phyloP scores from a whole-genome alignment of 2,329 filamentous ascomycete species.

The Chrysoporthe cubensis region DNA sequence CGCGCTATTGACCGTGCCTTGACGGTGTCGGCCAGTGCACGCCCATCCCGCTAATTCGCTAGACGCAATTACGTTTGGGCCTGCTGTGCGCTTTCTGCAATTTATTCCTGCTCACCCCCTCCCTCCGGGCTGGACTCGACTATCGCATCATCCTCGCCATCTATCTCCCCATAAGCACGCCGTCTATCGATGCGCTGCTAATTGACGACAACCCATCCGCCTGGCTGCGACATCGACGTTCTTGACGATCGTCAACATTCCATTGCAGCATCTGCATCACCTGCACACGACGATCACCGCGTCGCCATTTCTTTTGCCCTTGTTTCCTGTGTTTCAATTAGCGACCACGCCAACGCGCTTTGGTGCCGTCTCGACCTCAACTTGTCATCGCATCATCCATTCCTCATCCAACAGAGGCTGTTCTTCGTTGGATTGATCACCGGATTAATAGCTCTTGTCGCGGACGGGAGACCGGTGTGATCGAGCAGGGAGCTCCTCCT shows the following conservation, averaged over 20 bases:
- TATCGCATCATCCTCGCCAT: constrained; percentile 4
- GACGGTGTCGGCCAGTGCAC: constrained; percentile 30
- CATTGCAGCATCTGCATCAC: constrained; percentile 10
- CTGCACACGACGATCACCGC: constrained; percentile 24
- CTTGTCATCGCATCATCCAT: constrained; percentile 10
- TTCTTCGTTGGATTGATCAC: constrained; percentile 9
- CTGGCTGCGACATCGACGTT: constrained; percentile 28
- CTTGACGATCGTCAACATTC: constrained; percentile 18
- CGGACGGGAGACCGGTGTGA: constrained; percentile 19
- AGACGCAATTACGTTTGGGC: constrained; percentile 28
- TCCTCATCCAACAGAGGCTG: neutral
- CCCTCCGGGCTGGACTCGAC: constrained; percentile 31
- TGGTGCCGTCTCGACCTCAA: constrained; percentile 26
- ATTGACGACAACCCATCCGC: constrained; percentile 15
- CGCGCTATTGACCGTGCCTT: constrained; percentile 29
- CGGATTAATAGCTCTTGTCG: constrained; percentile 10
- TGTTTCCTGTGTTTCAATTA: constrained; percentile 25
- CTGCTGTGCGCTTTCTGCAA: constrained; percentile 19
- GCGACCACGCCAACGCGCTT: constrained; percentile 21
- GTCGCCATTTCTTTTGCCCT: constrained; percentile 17
- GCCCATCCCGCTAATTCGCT: constrained; percentile 30
- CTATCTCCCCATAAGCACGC: neutral
- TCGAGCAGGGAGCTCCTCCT: constrained; percentile 15
- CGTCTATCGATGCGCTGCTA: neutral
- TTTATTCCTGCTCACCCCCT: constrained; percentile 21